Evolutionary conservation across 1,284 basidiomycete species (phyloP).

Genomic region (Vanrija humicola): DNA sequence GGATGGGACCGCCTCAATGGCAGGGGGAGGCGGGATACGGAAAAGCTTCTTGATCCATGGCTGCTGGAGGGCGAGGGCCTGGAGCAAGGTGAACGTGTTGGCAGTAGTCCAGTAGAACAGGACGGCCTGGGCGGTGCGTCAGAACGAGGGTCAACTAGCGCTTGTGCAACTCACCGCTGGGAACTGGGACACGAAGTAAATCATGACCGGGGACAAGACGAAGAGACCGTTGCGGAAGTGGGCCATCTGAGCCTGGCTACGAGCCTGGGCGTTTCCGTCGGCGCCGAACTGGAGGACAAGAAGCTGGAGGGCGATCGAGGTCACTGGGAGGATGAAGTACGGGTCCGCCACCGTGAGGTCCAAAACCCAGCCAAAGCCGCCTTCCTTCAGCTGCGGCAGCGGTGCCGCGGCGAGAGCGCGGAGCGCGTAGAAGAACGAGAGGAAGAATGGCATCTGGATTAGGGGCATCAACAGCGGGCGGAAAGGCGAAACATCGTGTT

Average conservation of each 20-base stretch:
- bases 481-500: slow-evolving; percentile 65
- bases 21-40: slow-evolving; percentile 40
- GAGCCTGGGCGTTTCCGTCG: slow-evolving; percentile 41
- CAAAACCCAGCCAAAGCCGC: slow-evolving; percentile 70
- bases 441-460: slow-evolving; percentile 71
- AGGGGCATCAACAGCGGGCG: slow-evolving; percentile 61
- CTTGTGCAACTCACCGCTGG: slow-evolving; percentile 36
- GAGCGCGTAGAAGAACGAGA: slow-evolving; percentile 82
- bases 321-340: slow-evolving; percentile 68
- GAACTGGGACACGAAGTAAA: slow-evolving; percentile 62
- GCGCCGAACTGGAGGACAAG: slow-evolving; percentile 63
- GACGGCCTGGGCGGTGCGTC: slow-evolving; percentile 43
- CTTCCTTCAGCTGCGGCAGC: slow-evolving; percentile 67
- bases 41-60: slow-evolving; percentile 37
- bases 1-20: slow-evolving; percentile 21
- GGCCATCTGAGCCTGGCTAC: slow-evolving; percentile 49
- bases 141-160: not conserved
- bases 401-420: slow-evolving; percentile 67
- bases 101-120: slow-evolving; percentile 58
- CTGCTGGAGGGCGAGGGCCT: slow-evolving; percentile 49
- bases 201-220: slow-evolving; percentile 57
- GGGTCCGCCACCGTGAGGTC: slow-evolving; percentile 79
- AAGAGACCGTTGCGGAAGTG: slow-evolving; percentile 73
- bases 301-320: slow-evolving; percentile 63
- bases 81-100: slow-evolving; percentile 54